Evolutionary conservation across 1,139 yeast genomes (phyloP).

Genomic region (Geotrichum carabidarum): DNA sequence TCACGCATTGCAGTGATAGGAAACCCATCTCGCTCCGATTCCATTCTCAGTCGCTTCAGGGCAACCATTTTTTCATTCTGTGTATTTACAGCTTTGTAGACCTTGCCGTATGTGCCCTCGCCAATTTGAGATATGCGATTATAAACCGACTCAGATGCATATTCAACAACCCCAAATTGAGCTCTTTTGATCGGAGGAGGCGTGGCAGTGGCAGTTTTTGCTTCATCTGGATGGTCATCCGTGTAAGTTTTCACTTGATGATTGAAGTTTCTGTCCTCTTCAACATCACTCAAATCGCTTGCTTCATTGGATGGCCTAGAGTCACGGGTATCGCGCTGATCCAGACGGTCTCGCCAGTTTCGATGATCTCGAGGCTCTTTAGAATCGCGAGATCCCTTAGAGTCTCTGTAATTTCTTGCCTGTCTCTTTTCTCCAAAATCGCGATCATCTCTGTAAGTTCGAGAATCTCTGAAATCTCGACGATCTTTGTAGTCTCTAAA

Average conservation of each 20-base stretch:
- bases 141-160: slow-evolving; percentile 33
- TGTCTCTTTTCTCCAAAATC: slow-evolving; percentile 1
- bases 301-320: no score
- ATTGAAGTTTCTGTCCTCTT: not conserved
- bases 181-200: not conserved
- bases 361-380: not conserved
- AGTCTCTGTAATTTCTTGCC: not conserved
- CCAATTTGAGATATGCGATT: slow-evolving; percentile 56
- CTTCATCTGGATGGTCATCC: slow-evolving; percentile 9
- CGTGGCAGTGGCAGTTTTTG: not conserved
- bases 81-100: slow-evolving; percentile 66
- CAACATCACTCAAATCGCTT: not conserved
- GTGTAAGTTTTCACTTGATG: slow-evolving; percentile 5
- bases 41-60: slow-evolving; percentile 74
- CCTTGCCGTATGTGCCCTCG: slow-evolving; percentile 81
- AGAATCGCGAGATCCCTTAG: not conserved
- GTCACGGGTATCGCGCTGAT: no score
- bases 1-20: slow-evolving; percentile 95
- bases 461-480: not conserved
- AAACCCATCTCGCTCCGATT: slow-evolving; percentile 86
- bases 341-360: no score
- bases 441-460: slow-evolving; percentile 1
- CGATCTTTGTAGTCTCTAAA: not conserved
- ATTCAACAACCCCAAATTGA: slow-evolving; percentile 16
- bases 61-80: slow-evolving; percentile 75